These are phyloP conservation scores for Neofusicoccum laricinum DNA, from an alignment of 2,329 filamentous ascomycete genomes.

Conservation along the genomic window DNA sequence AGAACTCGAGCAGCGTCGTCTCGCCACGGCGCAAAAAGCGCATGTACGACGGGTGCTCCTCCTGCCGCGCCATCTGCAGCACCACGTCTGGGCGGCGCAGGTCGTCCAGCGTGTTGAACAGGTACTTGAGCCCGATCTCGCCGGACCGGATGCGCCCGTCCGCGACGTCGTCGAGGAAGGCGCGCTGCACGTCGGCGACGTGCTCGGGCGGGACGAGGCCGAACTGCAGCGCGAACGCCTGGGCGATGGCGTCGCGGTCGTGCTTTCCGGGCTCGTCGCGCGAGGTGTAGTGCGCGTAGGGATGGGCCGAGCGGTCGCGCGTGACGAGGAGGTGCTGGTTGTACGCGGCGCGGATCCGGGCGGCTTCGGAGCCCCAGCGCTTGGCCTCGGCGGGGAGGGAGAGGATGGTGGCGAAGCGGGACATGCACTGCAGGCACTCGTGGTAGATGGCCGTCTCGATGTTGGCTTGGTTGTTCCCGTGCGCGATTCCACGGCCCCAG, in stretches of 20 bases:
- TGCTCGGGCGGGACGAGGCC: constrained; percentile 27
- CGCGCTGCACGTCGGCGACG: constrained; percentile 26
- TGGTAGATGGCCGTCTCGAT: constrained; percentile 47
- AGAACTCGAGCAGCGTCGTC: constrained; percentile 44
- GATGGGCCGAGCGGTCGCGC: constrained; percentile 19
- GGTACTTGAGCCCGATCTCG: constrained; percentile 43
- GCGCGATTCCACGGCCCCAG: constrained; percentile 44
- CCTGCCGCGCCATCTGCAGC: constrained; percentile 44
- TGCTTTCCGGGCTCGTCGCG: constrained; percentile 30
- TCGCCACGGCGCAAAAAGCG: constrained; percentile 46
- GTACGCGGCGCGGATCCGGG: neutral
- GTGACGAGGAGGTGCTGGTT: neutral
- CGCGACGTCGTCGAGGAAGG: constrained; percentile 28
- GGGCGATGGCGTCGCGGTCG: constrained; percentile 40
- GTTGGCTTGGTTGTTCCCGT: constrained; percentile 45
- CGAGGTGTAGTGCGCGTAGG: constrained; percentile 40
- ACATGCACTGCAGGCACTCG: constrained; percentile 41
- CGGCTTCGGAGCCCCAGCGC: neutral
- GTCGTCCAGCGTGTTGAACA: constrained; percentile 42
- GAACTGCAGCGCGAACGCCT: constrained; percentile 39
- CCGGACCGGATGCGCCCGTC: constrained; percentile 37
- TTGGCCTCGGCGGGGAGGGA: neutral
- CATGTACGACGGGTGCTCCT: constrained; percentile 50
- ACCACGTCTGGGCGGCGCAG: constrained; percentile 42
- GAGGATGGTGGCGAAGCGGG: constrained; percentile 13